Percentiles rank a stretch among this genome's conserved stretches.
phyloP scores from a whole-genome alignment of 2,329 filamentous ascomycete species.

The Fusarium kyushuense region DNA sequence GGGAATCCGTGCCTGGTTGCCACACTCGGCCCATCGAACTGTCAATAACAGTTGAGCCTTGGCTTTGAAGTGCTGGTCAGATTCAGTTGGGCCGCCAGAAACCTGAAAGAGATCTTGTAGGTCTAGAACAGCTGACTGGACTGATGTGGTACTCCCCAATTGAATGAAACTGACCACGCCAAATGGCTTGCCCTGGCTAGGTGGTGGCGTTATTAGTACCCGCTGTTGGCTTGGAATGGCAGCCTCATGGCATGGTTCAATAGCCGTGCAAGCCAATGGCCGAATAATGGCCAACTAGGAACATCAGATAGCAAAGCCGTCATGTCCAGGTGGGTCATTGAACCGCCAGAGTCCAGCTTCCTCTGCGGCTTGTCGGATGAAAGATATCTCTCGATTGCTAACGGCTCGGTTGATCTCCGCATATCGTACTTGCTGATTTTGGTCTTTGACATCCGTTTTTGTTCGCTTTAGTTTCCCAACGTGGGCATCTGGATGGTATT shows the following conservation, averaged over 20 bases:
- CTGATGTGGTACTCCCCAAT: slow-evolving; percentile 5
- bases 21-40: slow-evolving; percentile 18
- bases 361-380: slow-evolving; percentile 75
- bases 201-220: slow-evolving; percentile 34
- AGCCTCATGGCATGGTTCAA: slow-evolving; percentile 26
- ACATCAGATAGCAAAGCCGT: slow-evolving; percentile 63
- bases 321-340: slow-evolving; percentile 70
- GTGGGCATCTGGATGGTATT: slow-evolving; percentile 84
- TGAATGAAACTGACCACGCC: slow-evolving; percentile 25
- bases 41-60: slow-evolving; percentile 24
- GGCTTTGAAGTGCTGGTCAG: slow-evolving; percentile 30
- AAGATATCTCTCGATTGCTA: slow-evolving; percentile 70
- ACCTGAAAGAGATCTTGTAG: slow-evolving; percentile 18
- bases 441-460: slow-evolving; percentile 51
- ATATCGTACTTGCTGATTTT: slow-evolving; percentile 71
- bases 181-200: slow-evolving; percentile 25
- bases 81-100: slow-evolving; percentile 4
- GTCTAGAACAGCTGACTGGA: slow-evolving; percentile 23
- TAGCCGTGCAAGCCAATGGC: slow-evolving; percentile 9
- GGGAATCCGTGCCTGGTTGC: slow-evolving; percentile 34
- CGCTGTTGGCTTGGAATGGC: slow-evolving; percentile 27
- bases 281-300: slow-evolving; percentile 19
- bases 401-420: slow-evolving; percentile 79
- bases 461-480: slow-evolving; percentile 74
- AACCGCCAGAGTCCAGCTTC: slow-evolving; percentile 83